Base-by-base conservation (phyloP, 2,329 filamentous ascomycete genomes). In the Epichloe festucae region DNA sequence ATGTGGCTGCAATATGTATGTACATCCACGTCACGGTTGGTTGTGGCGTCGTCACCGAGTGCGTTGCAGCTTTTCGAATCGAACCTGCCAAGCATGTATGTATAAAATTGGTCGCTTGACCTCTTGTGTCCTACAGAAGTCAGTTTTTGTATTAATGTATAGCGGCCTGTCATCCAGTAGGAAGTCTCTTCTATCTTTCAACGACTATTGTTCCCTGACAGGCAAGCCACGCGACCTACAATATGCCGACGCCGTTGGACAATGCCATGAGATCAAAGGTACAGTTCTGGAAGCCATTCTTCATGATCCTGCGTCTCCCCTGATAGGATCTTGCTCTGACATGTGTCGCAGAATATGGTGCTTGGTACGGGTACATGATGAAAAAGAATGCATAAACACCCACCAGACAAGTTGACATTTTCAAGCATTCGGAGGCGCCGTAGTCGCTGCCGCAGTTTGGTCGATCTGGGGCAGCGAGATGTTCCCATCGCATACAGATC, bases 391-490 rank as follows among this genome's bases (percentile, higher is more conserved):
- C 10, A 34, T 17, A 15, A 27, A 27, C 6, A 17, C 14, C 3
- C 17, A 17, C 17, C 17, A 45, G 21, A 36, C 40, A 19, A 36
- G 31, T 43, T 49, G 48, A 49, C 48, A 38, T 8, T 17, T n/a
- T 14, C 5, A 47, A 83, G 87, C 83, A 17, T 96, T 96, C 64
- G 82, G 85, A 4, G 87, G 86, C 10, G 76, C 94, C 49, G 78
- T 96, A 14, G 86, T 87, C 6, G 88, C 86, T 2, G 89, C 85
- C 2, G 85, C 89, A 15, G 81, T 80, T 42, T 95, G 86, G 84
- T 78, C 80, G 17, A 91, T 96, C 60, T 94, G 86, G 83, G 89
- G 89, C 52, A 77, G 80, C 50, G 88, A 91, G 56, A 78, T 96
- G 62, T 95, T 96, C 61, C 90, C 90, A 1, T 67, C 78, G 3